These are phyloP conservation scores for Aphanoascus verrucosus DNA, from an alignment of 2,329 filamentous ascomycete genomes.

Conservation along the genomic window DNA sequence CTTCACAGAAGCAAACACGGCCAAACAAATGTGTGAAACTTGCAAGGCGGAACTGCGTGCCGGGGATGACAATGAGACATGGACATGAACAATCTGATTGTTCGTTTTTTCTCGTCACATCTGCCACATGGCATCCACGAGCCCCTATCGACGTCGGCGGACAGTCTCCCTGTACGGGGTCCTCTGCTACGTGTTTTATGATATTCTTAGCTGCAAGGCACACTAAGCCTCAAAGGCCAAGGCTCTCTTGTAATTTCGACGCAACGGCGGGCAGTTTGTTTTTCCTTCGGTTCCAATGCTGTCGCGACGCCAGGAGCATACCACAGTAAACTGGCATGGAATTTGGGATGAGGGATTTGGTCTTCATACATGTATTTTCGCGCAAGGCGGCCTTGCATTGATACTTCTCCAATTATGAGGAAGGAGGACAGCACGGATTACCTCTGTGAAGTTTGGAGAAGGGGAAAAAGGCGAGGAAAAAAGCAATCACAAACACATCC, in stretches of 20 bases:
- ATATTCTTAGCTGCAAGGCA: no score
- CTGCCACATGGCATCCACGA: slow-evolving; percentile 12
- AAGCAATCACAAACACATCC: neutral
- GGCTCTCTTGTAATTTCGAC: no score
- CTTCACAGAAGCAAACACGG: neutral
- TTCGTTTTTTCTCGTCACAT: neutral
- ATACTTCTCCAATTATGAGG: neutral
- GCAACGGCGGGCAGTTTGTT: no score
- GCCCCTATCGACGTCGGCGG: neutral
- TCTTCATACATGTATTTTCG: neutral
- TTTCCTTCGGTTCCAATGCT: no score
- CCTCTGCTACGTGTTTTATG: no score
- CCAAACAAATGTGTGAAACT: neutral
- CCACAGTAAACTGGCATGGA: neutral
- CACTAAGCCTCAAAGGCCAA: no score
- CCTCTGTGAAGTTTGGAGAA: neutral
- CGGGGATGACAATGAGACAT: neutral
- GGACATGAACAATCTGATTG: neutral
- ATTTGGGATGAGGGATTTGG: neutral
- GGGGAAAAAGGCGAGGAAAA: neutral
- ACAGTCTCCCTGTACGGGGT: no score
- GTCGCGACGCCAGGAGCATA: no score
- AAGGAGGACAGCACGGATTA: neutral
- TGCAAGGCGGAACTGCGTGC: neutral
- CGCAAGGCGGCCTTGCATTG: neutral